Conservation (phyloP, 2,329 filamentous ascomycete species). For the Arthrobotrys pseudoclavata region DNA sequence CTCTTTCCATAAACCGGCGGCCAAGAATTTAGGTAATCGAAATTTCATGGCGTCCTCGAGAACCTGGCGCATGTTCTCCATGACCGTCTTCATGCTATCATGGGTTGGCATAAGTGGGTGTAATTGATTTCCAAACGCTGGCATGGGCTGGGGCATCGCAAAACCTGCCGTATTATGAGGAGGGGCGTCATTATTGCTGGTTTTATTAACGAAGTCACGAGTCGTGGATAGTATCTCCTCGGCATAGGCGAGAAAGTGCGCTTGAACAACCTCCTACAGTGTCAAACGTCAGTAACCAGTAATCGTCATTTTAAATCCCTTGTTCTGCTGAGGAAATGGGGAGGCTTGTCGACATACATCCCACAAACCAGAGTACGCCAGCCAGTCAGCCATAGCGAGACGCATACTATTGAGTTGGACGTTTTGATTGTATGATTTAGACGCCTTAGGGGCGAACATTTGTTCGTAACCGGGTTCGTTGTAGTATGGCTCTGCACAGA, state of each 20-base stretch:
- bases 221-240: conserved; percentile 34
- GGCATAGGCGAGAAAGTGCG: conserved; percentile 42
- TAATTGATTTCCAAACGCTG: no score
- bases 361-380: conserved; percentile 34
- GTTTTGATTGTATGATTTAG: conserved; percentile 32
- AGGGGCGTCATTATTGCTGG: background rate
- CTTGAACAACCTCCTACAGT: conserved; percentile 42
- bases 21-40: conserved; percentile 28
- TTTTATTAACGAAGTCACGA: conserved; percentile 6
- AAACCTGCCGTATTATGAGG: no score
- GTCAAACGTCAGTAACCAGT: background rate
- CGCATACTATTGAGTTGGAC: conserved; percentile 43
- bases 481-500: conserved; percentile 71
- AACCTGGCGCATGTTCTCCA: background rate
- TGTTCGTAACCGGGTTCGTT: conserved; percentile 69
- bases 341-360: conserved; percentile 16
- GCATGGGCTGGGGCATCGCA: no score
- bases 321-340: background rate
- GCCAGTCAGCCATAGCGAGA: conserved; percentile 34
- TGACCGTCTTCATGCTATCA: no score
- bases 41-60: conserved; percentile 18
- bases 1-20: conserved; percentile 35
- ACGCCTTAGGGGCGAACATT: background rate
- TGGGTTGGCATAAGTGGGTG: no score
- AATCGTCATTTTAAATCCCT: background rate